Conservation (phyloP, 768 basidiomycete species). For the Lactifluus subvellereus region DNA sequence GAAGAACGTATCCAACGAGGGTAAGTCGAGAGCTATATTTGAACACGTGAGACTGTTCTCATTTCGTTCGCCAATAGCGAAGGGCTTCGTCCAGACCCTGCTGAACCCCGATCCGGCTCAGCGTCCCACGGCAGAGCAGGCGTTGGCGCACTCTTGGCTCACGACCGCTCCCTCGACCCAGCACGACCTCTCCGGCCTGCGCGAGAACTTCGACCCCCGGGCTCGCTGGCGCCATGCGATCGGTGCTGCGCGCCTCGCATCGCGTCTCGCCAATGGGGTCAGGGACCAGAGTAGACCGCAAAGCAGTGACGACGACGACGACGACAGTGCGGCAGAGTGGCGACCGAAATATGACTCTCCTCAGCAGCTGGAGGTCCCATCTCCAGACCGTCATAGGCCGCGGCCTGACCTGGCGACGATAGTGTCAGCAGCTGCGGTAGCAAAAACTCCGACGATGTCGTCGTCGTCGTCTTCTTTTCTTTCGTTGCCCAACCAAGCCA, state of each 20-base stretch:
- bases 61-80: constrained; percentile 45
- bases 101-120: constrained; percentile 63
- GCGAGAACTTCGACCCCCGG: constrained; percentile 75
- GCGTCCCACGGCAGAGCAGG: constrained; percentile 70
- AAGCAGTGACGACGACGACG: constrained; percentile 1
- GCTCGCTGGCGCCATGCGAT: constrained; percentile 74
- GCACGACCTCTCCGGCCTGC: constrained; percentile 72
- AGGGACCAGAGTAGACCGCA: background rate
- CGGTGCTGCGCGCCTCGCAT: constrained; percentile 35
- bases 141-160: constrained; percentile 71
- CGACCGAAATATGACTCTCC: background rate
- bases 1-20: constrained; percentile 79
- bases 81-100: constrained; percentile 70
- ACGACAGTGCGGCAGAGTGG: background rate
- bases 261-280: background rate
- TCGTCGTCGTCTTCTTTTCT: background rate
- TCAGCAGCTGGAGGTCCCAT: background rate
- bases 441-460: background rate
- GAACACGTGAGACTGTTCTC: background rate
- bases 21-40: constrained; percentile 35
- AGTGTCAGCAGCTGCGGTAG: background rate
- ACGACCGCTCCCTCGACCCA: constrained; percentile 59
- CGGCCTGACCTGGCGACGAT: background rate
- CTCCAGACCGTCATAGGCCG: background rate
- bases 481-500: background rate